These are phyloP conservation scores for Fusarium tjaetaba DNA, from an alignment of 2,329 filamentous ascomycete genomes.

Conservation along the genomic window DNA sequence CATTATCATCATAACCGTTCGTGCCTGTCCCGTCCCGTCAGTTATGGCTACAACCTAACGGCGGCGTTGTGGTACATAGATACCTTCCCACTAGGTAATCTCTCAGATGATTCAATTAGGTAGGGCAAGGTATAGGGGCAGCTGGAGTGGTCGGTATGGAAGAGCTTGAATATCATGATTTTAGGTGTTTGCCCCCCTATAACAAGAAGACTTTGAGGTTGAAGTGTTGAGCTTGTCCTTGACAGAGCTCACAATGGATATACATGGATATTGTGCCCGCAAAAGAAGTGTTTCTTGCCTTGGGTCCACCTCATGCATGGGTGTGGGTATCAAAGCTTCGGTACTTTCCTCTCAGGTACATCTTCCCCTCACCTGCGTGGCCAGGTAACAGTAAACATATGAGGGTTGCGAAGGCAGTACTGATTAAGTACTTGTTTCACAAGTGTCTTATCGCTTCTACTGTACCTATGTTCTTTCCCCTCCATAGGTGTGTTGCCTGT, in stretches of 20 bases:
- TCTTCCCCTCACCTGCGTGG: slow-evolving; percentile 1
- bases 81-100: background rate
- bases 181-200: background rate
- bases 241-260: slow-evolving; percentile 6
- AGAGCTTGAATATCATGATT: background rate
- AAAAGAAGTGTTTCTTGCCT: slow-evolving; percentile 4
- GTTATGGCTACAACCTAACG: slow-evolving; percentile 7
- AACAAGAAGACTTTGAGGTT: background rate
- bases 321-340: slow-evolving; percentile 24
- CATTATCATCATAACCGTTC: background rate
- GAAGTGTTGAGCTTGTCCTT: background rate
- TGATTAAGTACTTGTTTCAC: background rate
- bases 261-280: background rate
- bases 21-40: slow-evolving; percentile 2
- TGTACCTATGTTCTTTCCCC: slow-evolving; percentile 19
- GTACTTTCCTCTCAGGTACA: slow-evolving; percentile 10
- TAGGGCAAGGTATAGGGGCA: background rate
- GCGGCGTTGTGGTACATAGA: background rate
- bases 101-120: background rate
- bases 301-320: slow-evolving; percentile 10
- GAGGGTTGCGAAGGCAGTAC: slow-evolving; percentile 1
- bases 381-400: background rate
- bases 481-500: slow-evolving; percentile 26
- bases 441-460: slow-evolving; percentile 3
- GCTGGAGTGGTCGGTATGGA: background rate